Evolutionary conservation across 2,329 filamentous ascomycete species (phyloP).

Genomic region (Falciphora oryzae): DNA sequence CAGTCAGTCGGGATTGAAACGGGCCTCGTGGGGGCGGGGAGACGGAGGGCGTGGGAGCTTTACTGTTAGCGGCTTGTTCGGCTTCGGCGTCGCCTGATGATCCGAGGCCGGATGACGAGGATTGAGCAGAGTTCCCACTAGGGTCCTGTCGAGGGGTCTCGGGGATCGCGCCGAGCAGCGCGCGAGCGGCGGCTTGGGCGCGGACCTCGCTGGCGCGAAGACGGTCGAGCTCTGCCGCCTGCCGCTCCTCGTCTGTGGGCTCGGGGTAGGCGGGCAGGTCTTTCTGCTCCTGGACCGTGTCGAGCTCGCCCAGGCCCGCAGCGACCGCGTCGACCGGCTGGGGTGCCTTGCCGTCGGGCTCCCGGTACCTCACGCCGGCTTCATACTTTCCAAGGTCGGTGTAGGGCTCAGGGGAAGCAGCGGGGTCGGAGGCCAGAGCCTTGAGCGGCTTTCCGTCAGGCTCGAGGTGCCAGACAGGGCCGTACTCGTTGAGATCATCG

Average conservation of each 20-base stretch:
- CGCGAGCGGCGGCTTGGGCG: too few relatives aligned
- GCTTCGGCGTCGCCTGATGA: too few relatives aligned
- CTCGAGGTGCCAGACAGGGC: slow-evolving; percentile 19
- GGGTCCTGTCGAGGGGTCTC: background rate
- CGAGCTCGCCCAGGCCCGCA: slow-evolving; percentile 32
- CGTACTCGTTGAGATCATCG: slow-evolving; percentile 26
- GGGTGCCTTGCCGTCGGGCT: slow-evolving; percentile 23
- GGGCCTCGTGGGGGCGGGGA: too few relatives aligned
- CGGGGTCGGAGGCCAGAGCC: background rate
- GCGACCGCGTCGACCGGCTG: slow-evolving; percentile 24
- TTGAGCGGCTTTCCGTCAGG: slow-evolving; percentile 14
- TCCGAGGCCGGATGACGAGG: too few relatives aligned
- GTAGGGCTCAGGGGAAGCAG: slow-evolving; percentile 27
- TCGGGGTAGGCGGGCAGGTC: background rate
- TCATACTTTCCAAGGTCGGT: slow-evolving; percentile 36
- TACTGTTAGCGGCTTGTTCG: background rate
- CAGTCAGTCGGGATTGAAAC: background rate
- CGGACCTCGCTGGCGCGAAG: background rate
- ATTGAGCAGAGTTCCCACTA: background rate
- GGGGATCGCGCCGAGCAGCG: background rate
- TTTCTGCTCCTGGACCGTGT: slow-evolving; percentile 18
- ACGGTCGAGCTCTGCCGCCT: background rate
- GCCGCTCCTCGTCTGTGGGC: background rate
- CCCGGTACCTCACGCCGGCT: slow-evolving; percentile 27
- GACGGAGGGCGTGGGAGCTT: background rate